phyloP scores from a whole-genome alignment of 768 basidiomycete species.

The Suillus brevipes region DNA sequence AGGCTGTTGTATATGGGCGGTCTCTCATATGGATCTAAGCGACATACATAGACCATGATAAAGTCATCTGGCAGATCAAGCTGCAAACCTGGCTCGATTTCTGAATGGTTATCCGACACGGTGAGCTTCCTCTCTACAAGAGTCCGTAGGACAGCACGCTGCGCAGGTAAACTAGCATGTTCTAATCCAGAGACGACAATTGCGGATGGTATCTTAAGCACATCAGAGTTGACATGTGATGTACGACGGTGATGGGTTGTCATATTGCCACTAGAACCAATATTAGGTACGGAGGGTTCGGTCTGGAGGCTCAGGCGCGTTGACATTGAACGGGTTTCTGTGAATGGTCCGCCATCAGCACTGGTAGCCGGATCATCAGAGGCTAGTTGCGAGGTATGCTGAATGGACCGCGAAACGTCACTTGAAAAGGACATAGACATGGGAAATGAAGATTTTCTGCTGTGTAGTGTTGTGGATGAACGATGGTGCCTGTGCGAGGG shows the following conservation, averaged over 20 bases:
- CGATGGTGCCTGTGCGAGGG: slow-evolving; percentile 18
- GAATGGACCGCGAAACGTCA: slow-evolving; percentile 19
- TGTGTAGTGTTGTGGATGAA: slow-evolving; percentile 25
- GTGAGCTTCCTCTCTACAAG: slow-evolving; percentile 53
- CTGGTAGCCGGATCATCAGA: slow-evolving; percentile 9
- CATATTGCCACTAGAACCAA: slow-evolving; percentile 11
- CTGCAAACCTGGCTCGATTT: slow-evolving; percentile 15
- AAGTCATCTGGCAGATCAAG: slow-evolving; percentile 59
- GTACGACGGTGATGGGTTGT: slow-evolving; percentile 11
- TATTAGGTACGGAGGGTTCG: slow-evolving; percentile 18
- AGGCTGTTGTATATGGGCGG: slow-evolving; percentile 65
- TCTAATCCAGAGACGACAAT: slow-evolving; percentile 76
- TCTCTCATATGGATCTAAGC: slow-evolving; percentile 59
- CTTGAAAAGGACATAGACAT: slow-evolving; percentile 21
- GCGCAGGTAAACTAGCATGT: slow-evolving; percentile 51
- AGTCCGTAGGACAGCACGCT: slow-evolving; percentile 55
- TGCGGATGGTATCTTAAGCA: slow-evolving; percentile 49
- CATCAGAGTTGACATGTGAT: slow-evolving; percentile 21
- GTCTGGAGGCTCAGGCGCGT: slow-evolving; percentile 15
- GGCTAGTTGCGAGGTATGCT: slow-evolving; percentile 18
- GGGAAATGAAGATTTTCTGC: slow-evolving; percentile 27
- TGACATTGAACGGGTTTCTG: slow-evolving; percentile 3
- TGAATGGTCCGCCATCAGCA: slow-evolving; percentile 8
- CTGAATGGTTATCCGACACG: slow-evolving; percentile 29
- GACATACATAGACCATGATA: slow-evolving; percentile 72